Percentiles rank a stretch among this genome's conserved stretches.
Evolutionary conservation across 345 rosid genomes (phyloP).

Genomic region (Salix udensis): DNA sequence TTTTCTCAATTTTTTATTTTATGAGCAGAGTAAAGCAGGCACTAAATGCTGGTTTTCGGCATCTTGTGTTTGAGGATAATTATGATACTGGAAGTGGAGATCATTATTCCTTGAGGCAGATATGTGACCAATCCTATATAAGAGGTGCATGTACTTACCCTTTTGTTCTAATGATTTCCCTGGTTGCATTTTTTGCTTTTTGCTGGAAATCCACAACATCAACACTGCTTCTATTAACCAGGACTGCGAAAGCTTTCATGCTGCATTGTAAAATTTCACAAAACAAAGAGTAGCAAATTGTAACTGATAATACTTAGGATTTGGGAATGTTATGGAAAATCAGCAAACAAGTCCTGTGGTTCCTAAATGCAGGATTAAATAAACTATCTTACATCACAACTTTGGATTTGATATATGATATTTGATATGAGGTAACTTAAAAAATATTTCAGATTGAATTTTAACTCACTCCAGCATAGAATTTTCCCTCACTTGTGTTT

Average conservation of each 20-base stretch:
- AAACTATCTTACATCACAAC: not conserved
- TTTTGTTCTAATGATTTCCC: not conserved
- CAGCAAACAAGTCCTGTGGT: not conserved
- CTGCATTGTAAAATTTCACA: not conserved
- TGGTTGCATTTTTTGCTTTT: not conserved
- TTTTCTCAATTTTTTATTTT: slow-evolving; percentile 13
- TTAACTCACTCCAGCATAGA: not conserved
- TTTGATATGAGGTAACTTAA: not conserved
- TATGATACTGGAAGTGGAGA: slow-evolving; percentile 99
- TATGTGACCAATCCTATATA: slow-evolving; percentile 86
- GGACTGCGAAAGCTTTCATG: not conserved
- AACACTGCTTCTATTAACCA: not conserved
- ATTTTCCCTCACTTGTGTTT: not conserved
- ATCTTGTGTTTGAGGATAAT: slow-evolving; percentile 96
- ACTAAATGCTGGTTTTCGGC: slow-evolving; percentile 68
- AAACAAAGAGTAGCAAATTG: not conserved
- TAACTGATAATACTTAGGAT: not conserved
- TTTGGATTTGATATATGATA: not conserved
- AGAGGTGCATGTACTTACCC: slow-evolving; percentile 44
- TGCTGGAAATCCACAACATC: not conserved
- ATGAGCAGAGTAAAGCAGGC: slow-evolving; percentile 77
- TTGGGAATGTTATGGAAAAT: not conserved
- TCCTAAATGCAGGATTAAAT: not conserved
- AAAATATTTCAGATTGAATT: not conserved
- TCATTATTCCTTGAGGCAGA: slow-evolving; percentile 95